phyloP scores from a whole-genome alignment of 1,139 yeast species.

The Taiozyma onychis region DNA sequence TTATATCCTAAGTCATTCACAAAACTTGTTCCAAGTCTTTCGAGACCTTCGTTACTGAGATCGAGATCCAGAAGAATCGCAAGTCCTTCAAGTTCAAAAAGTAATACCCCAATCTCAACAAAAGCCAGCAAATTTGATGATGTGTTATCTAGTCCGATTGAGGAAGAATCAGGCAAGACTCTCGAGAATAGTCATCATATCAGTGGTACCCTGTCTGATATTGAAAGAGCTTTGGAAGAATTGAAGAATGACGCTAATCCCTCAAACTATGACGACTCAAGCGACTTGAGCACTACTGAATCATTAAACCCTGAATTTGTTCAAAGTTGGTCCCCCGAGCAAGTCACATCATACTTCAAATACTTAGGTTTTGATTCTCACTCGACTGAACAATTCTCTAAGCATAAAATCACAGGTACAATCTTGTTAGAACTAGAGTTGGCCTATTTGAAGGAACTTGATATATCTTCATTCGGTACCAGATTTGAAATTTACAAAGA shows the following conservation, averaged over 20 bases:
- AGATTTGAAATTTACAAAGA: conserved; percentile 88
- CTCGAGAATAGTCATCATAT: conserved; percentile 27
- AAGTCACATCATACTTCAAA: conserved; percentile 75
- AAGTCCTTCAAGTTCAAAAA: conserved; percentile 17
- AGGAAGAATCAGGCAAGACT: conserved; percentile 2
- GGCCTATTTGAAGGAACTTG: conserved; percentile 83
- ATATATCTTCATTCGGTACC: conserved; percentile 89
- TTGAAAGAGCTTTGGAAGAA: conserved; percentile 80
- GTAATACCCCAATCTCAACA: conserved; percentile 14
- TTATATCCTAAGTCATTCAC: conserved; percentile 87
- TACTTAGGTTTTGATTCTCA: conserved; percentile 67
- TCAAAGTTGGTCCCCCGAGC: conserved; percentile 75
- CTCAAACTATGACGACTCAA: conserved; percentile 4
- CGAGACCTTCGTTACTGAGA: conserved; percentile 37
- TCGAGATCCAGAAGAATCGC: conserved; percentile 53
- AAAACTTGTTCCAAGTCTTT: conserved; percentile 33
- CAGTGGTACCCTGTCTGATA: conserved; percentile 65
- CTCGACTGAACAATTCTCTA: conserved; percentile 71
- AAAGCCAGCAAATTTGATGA: conserved; percentile 11
- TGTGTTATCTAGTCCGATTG: conserved; percentile 1
- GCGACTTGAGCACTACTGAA: conserved; percentile 14
- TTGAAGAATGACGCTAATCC: conserved; percentile 34
- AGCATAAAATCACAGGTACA: conserved; percentile 84
- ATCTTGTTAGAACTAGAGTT: conserved; percentile 82
- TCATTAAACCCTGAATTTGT: conserved; percentile 46